Conservation (phyloP, 2,329 filamentous ascomycete species). For the Epicoccum nigrum region DNA sequence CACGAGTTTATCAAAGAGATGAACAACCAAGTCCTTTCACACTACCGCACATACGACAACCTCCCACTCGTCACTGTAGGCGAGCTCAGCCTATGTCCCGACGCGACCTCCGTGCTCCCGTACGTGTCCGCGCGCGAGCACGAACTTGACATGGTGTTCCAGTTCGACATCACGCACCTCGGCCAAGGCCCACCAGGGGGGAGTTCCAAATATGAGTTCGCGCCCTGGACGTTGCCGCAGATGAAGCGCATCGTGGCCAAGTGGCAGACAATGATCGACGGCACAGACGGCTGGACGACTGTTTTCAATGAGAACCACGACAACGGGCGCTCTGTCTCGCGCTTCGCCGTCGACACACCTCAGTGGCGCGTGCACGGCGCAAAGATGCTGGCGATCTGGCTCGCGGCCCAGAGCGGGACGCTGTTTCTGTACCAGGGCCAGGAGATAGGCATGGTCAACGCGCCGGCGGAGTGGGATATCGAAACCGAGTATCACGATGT, state of each 20-base stretch:
- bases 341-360: conserved; percentile 57
- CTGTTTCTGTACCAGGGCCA: conserved; percentile 67
- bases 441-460: conserved; percentile 66
- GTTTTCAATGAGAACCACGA: conserved; percentile 70
- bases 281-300: conserved; percentile 60
- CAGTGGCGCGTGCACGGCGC: conserved; percentile 54
- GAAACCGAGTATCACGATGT: conserved; percentile 68
- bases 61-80: conserved; percentile 59
- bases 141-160: conserved; percentile 58
- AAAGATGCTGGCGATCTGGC: conserved; percentile 62
- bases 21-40: conserved; percentile 58
- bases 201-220: conserved; percentile 39
- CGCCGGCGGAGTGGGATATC: conserved; percentile 57
- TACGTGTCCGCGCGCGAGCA: conserved; percentile 50
- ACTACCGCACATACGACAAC: conserved; percentile 57
- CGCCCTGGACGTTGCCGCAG: conserved; percentile 50
- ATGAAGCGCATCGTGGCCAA: conserved; percentile 51
- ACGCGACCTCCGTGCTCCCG: conserved; percentile 51
- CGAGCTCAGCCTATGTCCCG: conserved; percentile 60
- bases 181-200: conserved; percentile 44
- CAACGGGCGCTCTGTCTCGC: conserved; percentile 61
- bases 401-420: conserved; percentile 58
- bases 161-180: conserved; percentile 51
- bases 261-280: conserved; percentile 58
- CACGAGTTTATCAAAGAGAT: conserved; percentile 64